Evolutionary conservation across 2,329 filamentous ascomycete species (phyloP).

Genomic region (Trichophyton simii): DNA sequence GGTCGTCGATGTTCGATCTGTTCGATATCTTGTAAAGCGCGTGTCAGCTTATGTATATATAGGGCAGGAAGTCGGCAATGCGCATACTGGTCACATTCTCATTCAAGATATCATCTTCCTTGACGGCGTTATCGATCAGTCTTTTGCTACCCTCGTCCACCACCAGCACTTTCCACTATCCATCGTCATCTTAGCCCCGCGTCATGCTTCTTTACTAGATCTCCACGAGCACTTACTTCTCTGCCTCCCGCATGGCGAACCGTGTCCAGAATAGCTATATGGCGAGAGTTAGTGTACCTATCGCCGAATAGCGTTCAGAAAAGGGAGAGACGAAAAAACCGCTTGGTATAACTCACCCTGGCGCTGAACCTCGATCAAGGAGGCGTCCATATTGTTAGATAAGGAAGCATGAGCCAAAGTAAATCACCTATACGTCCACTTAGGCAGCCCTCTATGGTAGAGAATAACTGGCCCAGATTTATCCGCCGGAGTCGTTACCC

Average conservation of each 20-base stretch:
- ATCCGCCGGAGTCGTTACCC: background rate
- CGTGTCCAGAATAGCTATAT: conserved; percentile 55
- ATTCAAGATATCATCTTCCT: conserved; percentile 94
- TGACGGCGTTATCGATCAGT: conserved; percentile 79
- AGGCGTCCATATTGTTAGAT: conserved; percentile 57
- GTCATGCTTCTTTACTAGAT: background rate
- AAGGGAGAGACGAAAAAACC: background rate
- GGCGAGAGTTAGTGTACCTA: background rate
- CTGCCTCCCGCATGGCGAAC: conserved; percentile 67
- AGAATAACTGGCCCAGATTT: background rate
- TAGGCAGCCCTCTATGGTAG: background rate
- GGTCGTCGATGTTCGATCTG: conserved; percentile 77
- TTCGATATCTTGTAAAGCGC: conserved; percentile 61
- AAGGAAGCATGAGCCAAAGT: conserved; percentile 5
- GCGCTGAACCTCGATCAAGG: conserved; percentile 73
- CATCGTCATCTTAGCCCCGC: conserved; percentile 5
- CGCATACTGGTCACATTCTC: conserved; percentile 78
- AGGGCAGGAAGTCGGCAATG: background rate
- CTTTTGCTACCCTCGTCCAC: conserved; percentile 73
- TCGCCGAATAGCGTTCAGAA: background rate
- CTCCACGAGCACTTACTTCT: conserved; percentile 47
- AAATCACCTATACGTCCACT: conserved; percentile 7
- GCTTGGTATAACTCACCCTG: conserved; percentile 45
- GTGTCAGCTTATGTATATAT: background rate
- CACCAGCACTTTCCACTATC: conserved; percentile 91